These are phyloP conservation scores for Bipolaris victoriae DNA, from an alignment of 2,329 filamentous ascomycete species.

Conservation along the genomic window DNA sequence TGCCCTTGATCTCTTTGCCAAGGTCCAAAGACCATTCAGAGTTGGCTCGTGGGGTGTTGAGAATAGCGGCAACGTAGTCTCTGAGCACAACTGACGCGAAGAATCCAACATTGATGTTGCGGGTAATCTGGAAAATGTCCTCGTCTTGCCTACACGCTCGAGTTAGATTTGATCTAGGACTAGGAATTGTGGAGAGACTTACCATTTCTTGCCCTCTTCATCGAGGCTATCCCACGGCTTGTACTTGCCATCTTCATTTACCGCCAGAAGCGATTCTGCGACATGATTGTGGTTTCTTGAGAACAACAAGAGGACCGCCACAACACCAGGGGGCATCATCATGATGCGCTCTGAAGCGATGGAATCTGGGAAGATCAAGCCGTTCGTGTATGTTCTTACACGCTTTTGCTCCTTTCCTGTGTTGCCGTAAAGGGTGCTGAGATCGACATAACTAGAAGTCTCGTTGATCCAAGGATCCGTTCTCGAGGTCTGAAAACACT, in stretches of 20 bases:
- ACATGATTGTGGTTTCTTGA: conserved; percentile 82
- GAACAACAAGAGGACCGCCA: conserved; percentile 70
- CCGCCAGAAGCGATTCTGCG: conserved; percentile 74
- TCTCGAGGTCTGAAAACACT: conserved; percentile 69
- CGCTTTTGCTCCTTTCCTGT: conserved; percentile 68
- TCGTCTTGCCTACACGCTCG: conserved; percentile 35
- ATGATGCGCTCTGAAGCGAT: conserved; percentile 70
- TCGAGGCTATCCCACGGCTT: conserved; percentile 71
- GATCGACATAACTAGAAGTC: conserved; percentile 75
- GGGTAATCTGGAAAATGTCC: conserved; percentile 62
- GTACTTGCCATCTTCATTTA: conserved; percentile 81
- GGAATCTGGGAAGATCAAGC: conserved; percentile 70
- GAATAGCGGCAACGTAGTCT: conserved; percentile 79
- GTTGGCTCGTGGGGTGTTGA: conserved; percentile 72
- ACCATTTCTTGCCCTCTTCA: conserved; percentile 46
- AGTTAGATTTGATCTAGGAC: not conserved
- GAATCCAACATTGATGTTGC: conserved; percentile 58
- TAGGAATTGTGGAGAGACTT: not conserved
- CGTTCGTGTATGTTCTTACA: conserved; percentile 69
- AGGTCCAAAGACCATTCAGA: conserved; percentile 83
- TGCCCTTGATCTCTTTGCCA: conserved; percentile 62
- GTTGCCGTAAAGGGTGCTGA: conserved; percentile 72
- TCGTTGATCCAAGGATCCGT: conserved; percentile 66
- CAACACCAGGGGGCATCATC: conserved; percentile 71
- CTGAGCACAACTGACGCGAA: conserved; percentile 70